phyloP scores from a whole-genome alignment of 305 asterid genomes.

The Galium porrigens region DNA sequence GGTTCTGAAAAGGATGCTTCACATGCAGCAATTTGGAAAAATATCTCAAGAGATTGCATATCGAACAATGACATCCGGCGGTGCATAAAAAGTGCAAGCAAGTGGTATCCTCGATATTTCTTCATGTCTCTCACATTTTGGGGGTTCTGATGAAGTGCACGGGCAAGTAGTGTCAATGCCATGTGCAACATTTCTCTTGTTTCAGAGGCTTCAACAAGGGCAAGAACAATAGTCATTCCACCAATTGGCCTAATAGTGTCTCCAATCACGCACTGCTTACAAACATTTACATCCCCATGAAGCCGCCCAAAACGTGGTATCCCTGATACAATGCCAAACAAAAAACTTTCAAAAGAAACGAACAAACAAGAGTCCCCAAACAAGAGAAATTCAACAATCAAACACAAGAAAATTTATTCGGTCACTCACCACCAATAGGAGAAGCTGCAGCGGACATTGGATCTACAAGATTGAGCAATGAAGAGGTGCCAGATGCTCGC shows the following conservation, averaged over 20 bases:
- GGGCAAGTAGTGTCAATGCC: conserved; percentile 75
- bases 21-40: conserved; percentile 96
- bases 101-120: conserved; percentile 81
- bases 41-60: conserved; percentile 94
- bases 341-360: conserved; percentile 13
- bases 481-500: conserved; percentile 70
- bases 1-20: conserved; percentile 96
- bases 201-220: conserved; percentile 97
- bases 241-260: conserved; percentile 87
- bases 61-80: conserved; percentile 91
- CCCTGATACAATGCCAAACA: conserved; percentile 38
- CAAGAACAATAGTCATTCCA: conserved; percentile 88
- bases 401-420: conserved; percentile 11
- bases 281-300: conserved; percentile 71
- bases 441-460: conserved; percentile 98
- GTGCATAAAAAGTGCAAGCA: conserved; percentile 86
- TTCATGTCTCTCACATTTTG: conserved; percentile 96
- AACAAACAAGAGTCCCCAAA: conserved; percentile 6
- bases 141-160: conserved; percentile 91
- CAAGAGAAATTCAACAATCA: conserved; percentile 8
- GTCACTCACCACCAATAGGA: conserved; percentile 86
- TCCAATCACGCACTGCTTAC: conserved; percentile 84
- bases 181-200: conserved; percentile 97
- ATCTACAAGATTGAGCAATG: conserved; percentile 95
- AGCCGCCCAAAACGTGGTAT: conserved; percentile 99